Evolutionary conservation across 257 asterid genomes (phyloP), one percentile per base, ranked within the genome.

Genomic region (Galeopsis tetrahit): DNA sequence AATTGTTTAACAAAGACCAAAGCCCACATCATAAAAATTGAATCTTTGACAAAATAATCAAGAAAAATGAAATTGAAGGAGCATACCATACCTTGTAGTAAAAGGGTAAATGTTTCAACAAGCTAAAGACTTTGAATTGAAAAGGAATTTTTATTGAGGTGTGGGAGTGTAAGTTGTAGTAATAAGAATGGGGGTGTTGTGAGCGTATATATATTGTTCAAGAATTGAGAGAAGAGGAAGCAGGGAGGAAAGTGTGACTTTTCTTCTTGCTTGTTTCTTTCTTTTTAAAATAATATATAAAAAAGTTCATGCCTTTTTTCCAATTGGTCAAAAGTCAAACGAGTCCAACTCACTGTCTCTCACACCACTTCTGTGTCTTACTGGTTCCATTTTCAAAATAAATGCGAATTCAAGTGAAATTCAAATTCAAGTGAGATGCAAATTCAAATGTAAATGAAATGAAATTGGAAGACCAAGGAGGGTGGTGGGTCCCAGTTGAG

Each of bases 181-280:
- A 52, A 21, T 55, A 53, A 75, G 60, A 76, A 51, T 2, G 44
- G 63, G 63, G 44, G 72, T 70, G 66, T 59, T 60, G 53, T 75
- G 60, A 68, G 84, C 79, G 70, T 78, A 59, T 88, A 86, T 85
- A 83, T 81, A 69, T 51, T 35, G 69, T 39, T 67, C 32, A 65
- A 42, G 67, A 65, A n/a, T 51, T 69, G 49, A 35, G 52, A 36
- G 60, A n/a, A 46, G 70, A 77, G 85, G 88, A 84, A 86, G 80
- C 81, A 34, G 72, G 81, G 61, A 73, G 89, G 97, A 89, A 89
- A 79, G 90, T 80, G 95, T 66, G 91, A 85, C 86, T 84, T 81
- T 82, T 84, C 90, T 85, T 87, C 85, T 71, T 66, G 69, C 80
- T 71, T 49, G 44, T 76, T 78, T 76, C 67, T 67, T 49, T 58